Evolutionary conservation across 768 basidiomycete genomes (phyloP).

Genomic region (Chiua virens): DNA sequence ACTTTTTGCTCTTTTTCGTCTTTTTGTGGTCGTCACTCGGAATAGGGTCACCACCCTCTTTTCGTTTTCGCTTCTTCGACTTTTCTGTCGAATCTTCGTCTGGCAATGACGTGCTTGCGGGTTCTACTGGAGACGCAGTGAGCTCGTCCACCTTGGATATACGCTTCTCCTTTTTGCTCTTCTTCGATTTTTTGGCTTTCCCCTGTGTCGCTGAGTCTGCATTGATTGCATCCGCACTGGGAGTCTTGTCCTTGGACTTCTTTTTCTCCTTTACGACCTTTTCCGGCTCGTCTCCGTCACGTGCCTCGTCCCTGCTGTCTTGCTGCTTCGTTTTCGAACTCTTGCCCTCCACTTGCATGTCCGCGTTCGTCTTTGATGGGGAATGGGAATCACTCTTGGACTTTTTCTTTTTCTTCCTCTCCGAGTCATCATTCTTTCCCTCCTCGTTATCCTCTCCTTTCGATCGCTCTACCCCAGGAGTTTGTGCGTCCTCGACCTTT

Average conservation of each 20-base stretch:
- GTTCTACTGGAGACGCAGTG: constrained; percentile 9
- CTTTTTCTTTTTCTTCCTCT: constrained; percentile 20
- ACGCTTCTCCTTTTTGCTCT: constrained; percentile 14
- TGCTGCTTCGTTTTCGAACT: constrained; percentile 7
- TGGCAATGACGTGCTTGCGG: constrained; percentile 2
- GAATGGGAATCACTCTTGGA: constrained; percentile 9
- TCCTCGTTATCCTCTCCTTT: neutral
- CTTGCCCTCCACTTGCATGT: neutral
- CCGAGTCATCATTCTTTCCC: constrained; percentile 1
- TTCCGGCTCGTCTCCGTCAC: neutral
- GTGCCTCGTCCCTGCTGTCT: constrained; percentile 1
- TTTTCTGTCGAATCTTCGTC: constrained; percentile 13
- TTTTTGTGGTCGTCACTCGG: constrained; percentile 21
- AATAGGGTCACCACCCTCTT: constrained; percentile 9
- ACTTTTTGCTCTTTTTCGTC: constrained; percentile 24
- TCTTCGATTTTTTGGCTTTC: neutral
- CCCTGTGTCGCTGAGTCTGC: neutral
- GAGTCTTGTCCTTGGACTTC: constrained; percentile 11
- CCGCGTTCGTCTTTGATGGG: neutral
- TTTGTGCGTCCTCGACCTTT: neutral
- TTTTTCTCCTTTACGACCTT: constrained; percentile 8
- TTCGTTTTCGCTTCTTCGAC: constrained; percentile 38
- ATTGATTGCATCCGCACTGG: neutral
- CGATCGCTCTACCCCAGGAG: neutral
- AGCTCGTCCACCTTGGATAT: constrained; percentile 21